These are phyloP conservation scores for Arthrobotrys sinensis DNA, from an alignment of 2,329 filamentous ascomycete genomes.

Conservation along the genomic window DNA sequence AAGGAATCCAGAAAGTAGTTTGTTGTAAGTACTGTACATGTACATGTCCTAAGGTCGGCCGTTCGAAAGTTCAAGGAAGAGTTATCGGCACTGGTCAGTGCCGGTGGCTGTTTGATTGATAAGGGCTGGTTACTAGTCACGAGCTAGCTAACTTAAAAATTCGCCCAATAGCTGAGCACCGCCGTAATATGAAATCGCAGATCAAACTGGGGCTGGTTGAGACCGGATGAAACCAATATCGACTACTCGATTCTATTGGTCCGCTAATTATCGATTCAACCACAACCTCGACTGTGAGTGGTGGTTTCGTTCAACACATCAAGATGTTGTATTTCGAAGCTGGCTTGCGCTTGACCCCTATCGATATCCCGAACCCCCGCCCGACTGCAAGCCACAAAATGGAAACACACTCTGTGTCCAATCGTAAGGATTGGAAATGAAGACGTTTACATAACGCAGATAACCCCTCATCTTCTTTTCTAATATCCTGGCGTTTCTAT, in stretches of 20 bases:
- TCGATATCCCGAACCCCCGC: conserved; percentile 19
- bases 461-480: conserved; percentile 23
- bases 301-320: neutral
- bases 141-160: no score
- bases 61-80: no score
- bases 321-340: conserved; percentile 7
- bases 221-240: no score
- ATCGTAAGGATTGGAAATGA: conserved; percentile 10
- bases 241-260: neutral
- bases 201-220: no score
- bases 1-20: no score
- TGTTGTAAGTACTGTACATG: no score
- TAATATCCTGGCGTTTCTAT: neutral
- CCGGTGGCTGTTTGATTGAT: no score
- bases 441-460: conserved; percentile 12
- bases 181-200: no score
- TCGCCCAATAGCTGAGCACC: no score
- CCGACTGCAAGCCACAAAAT: conserved; percentile 27
- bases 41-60: no score
- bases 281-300: neutral
- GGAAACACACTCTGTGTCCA: neutral
- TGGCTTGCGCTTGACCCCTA: conserved; percentile 9
- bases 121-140: no score
- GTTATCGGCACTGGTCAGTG: no score
- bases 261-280: neutral